Evolutionary conservation across 805 yeast genomes (phyloP).

Genomic region (Suhomyces xylopsoci): DNA sequence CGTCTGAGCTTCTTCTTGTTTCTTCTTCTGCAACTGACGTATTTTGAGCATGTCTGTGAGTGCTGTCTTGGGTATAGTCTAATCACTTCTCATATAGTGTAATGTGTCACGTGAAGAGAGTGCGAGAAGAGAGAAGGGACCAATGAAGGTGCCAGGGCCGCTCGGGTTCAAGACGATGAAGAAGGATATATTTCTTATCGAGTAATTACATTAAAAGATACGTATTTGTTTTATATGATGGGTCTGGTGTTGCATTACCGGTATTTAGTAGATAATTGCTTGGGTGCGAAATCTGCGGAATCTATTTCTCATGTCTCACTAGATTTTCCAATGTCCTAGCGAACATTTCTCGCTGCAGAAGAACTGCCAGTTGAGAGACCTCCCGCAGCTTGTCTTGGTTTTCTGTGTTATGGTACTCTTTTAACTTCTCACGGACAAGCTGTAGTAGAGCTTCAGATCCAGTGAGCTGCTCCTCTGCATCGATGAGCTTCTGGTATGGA

Average conservation of each 20-base stretch:
- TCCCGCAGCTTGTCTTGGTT: not conserved
- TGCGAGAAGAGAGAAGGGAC: too few species aligned
- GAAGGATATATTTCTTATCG: too few species aligned
- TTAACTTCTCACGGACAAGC: not conserved
- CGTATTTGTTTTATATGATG: too few species aligned
- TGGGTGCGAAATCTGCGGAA: not conserved
- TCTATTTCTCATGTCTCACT: not conserved
- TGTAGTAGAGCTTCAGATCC: not conserved
- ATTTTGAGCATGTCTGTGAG: slow-evolving; percentile 39
- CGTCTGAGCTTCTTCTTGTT: slow-evolving; percentile 40
- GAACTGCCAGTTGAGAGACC: not conserved
- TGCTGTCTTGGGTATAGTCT: not conserved
- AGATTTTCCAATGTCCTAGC: not conserved
- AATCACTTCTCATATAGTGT: not conserved
- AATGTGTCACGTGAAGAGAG: not conserved
- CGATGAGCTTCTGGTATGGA: slow-evolving; percentile 7
- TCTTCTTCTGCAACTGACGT: slow-evolving; percentile 57
- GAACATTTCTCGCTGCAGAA: not conserved
- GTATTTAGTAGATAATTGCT: too few species aligned
- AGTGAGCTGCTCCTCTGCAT: not conserved
- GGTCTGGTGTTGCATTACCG: too few species aligned
- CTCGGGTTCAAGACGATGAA: too few species aligned
- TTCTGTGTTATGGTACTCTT: not conserved
- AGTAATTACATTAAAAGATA: too few species aligned
- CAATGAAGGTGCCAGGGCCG: too few species aligned